A percentile compares a stretch with the other conserved stretches of the same genome.
phyloP scores from a whole-genome alignment of 2,329 filamentous ascomycete genomes.

The Pseudocercospora eumusae region DNA sequence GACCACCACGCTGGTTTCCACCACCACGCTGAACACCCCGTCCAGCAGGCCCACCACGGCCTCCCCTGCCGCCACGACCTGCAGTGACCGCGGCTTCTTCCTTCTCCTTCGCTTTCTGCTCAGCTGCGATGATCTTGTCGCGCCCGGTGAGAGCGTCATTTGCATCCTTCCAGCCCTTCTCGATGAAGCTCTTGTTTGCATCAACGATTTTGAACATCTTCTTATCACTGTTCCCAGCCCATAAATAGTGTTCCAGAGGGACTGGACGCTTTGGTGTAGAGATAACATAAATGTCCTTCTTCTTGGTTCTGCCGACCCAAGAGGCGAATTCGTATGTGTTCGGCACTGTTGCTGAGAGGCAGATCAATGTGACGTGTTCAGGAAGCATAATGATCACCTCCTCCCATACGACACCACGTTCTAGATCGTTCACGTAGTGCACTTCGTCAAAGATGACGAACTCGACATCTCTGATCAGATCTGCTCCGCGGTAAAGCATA shows the following conservation, averaged over 20 bases:
- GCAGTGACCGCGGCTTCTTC: conserved; percentile 49
- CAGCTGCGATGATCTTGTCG: conserved; percentile 67
- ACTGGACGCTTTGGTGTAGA: conserved; percentile 95
- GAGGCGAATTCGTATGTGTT: conserved; percentile 98
- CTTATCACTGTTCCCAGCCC: conserved; percentile 72
- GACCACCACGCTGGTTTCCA: conserved; percentile 47
- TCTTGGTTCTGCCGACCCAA: conserved; percentile 96
- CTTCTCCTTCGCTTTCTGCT: conserved; percentile 52
- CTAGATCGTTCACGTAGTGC: conserved; percentile 95
- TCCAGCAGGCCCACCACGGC: conserved; percentile 53
- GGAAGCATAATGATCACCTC: conserved; percentile 99
- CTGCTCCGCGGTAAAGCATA: conserved; percentile 95
- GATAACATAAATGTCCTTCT: conserved; percentile 98
- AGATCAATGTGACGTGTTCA: conserved; percentile 91
- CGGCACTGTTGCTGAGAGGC: conserved; percentile 92
- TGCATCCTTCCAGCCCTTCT: conserved; percentile 92
- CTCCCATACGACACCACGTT: conserved; percentile 97
- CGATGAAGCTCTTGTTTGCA: conserved; percentile 85
- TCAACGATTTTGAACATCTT: conserved; percentile 93
- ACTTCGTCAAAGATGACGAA: conserved; percentile 99
- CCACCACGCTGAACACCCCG: conserved; percentile 55
- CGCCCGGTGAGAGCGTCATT: conserved; percentile 78
- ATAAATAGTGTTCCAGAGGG: conserved; percentile 92
- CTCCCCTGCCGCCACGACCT: conserved; percentile 55
- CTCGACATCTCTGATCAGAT: conserved; percentile 94